Percentiles rank a stretch among this genome's conserved stretches.
Evolutionary conservation across 768 basidiomycete species (phyloP).

Genomic region (Peribolospora kevripleyi): DNA sequence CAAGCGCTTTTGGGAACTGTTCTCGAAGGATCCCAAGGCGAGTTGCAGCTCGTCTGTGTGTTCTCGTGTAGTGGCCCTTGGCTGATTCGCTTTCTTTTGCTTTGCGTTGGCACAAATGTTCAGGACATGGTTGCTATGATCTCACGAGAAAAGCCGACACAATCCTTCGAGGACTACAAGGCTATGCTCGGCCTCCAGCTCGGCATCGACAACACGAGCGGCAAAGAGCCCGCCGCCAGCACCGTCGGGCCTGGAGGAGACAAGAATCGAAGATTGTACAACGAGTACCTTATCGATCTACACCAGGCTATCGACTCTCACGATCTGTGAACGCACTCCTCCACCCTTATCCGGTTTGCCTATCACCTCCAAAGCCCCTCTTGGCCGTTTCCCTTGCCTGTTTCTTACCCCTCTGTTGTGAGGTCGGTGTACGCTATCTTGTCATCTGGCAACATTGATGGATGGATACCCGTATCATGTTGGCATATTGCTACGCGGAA

Average conservation of each 20-base stretch:
- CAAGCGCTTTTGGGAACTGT: constrained; percentile 59
- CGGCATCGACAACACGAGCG: constrained; percentile 31
- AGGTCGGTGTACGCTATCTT: no score
- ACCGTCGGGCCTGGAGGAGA: background rate
- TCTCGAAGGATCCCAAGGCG: constrained; percentile 48
- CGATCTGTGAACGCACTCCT: no score
- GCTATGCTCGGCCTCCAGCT: constrained; percentile 73
- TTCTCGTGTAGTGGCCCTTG: background rate
- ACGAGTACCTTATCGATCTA: constrained; percentile 70
- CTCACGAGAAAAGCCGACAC: constrained; percentile 31
- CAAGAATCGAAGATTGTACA: constrained; percentile 24
- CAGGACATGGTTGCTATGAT: constrained; percentile 58
- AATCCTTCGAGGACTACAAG: constrained; percentile 80
- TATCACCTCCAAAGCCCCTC: no score
- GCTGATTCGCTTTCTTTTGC: background rate
- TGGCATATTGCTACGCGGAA: no score
- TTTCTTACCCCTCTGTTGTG: no score
- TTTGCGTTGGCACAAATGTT: background rate
- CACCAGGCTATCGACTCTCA: constrained; percentile 20
- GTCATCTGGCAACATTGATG: no score
- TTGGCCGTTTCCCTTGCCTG: no score
- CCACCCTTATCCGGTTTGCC: no score
- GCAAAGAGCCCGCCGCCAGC: background rate
- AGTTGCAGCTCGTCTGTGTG: constrained; percentile 9
- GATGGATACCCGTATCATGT: no score